phyloP scores from a whole-genome alignment of 2,329 filamentous ascomycete species.

The Bertia moriformis region DNA sequence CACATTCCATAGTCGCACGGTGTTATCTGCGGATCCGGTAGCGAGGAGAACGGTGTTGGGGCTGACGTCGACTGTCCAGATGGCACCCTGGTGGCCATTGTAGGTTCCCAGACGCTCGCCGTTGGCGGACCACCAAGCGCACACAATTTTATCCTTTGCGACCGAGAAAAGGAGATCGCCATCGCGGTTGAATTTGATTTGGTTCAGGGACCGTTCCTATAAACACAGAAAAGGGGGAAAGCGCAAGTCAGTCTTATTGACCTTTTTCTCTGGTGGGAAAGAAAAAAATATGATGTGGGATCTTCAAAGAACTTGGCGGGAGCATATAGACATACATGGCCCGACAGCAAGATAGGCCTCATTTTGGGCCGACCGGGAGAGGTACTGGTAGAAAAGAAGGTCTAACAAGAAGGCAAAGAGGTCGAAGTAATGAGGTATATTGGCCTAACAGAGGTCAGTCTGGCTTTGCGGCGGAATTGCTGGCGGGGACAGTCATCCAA shows the following conservation, averaged over 20 bases:
- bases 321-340: conserved; percentile 58
- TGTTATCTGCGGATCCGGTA: conserved; percentile 54
- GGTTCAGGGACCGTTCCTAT: conserved; percentile 46
- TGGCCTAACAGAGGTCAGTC: no score
- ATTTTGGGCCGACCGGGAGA: conserved; percentile 38
- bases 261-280: no score
- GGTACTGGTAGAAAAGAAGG: conserved; percentile 6
- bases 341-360: conserved; percentile 90
- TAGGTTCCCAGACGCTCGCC: conserved; percentile 55
- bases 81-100: conserved; percentile 50
- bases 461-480: no score
- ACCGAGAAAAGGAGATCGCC: conserved; percentile 56
- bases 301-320: no score
- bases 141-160: conserved; percentile 52
- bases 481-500: no score
- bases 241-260: no score
- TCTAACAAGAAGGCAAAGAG: no score
- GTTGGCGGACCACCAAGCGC: conserved; percentile 56
- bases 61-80: conserved; percentile 56
- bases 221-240: conserved; percentile 18
- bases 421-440: no score
- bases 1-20: conserved; percentile 54
- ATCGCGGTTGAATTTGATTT: conserved; percentile 49
- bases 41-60: conserved; percentile 47
- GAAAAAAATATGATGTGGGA: no score